Conservation (phyloP, 352 stramenopile species). For the Phytophthora pistaciae region DNA sequence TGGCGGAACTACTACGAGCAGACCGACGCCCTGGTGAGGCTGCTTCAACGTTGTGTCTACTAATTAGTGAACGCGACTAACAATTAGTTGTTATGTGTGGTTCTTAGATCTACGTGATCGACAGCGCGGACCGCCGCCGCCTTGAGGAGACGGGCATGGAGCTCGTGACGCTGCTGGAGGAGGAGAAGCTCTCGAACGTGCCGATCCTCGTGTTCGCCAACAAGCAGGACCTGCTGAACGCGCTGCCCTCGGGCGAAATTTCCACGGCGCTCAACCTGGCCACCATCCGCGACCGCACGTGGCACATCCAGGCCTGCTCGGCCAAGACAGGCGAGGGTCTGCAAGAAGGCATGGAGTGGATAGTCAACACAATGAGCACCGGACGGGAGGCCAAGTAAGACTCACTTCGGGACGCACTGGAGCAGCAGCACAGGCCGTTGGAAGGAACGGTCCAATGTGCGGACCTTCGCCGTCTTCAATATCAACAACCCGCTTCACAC, state of each 20-base stretch:
- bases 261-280: slow-evolving; percentile 91
- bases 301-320: slow-evolving; percentile 92
- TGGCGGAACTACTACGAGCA: slow-evolving; percentile 99
- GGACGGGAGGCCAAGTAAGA: slow-evolving; percentile 79
- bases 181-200: slow-evolving; percentile 94
- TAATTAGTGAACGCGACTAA: not conserved
- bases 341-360: slow-evolving; percentile 90
- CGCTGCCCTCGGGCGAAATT: slow-evolving; percentile 91
- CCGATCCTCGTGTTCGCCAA: slow-evolving; percentile 97
- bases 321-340: slow-evolving; percentile 92
- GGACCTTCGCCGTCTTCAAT: slow-evolving; percentile 5
- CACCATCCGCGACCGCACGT: slow-evolving; percentile 90
- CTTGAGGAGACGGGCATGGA: slow-evolving; percentile 95
- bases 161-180: slow-evolving; percentile 93
- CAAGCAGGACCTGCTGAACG: slow-evolving; percentile 97
- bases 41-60: not conserved
- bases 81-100: slow-evolving; percentile 13
- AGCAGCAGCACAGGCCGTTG: not conserved
- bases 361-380: slow-evolving; percentile 85
- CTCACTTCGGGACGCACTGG: not conserved
- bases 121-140: slow-evolving; percentile 92
- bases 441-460: slow-evolving; percentile 1
- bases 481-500: slow-evolving; percentile 5
- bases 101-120: slow-evolving; percentile 95
- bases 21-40: slow-evolving; percentile 90